Evolutionary conservation across 805 yeast species (phyloP), one percentile per base, ranked within the genome.

Genomic region (Citeromyces matritensis): DNA sequence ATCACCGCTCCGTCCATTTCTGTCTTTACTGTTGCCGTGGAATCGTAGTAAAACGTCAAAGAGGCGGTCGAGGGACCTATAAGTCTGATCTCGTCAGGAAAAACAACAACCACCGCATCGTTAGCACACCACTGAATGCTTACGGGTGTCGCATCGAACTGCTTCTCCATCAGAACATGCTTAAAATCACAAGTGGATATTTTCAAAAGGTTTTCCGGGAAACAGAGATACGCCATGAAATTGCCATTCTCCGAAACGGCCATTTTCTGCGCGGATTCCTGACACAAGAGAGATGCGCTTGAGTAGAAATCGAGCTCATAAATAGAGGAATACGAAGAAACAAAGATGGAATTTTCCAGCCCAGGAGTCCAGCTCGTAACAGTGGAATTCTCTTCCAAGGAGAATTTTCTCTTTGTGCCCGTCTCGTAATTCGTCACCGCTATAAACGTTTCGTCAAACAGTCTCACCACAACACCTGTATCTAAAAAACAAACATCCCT

Each of bases 71-170:
- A 68, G 0, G 94, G 88, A 0, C 93, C 94, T 24, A 77, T 61
- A 10, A 86, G 47, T 37, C 66, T 65, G 17, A 84, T 42, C 32
- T 78, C 84, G 40, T 78, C 88, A 3, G 64, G 56, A 37, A 53
- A 53, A 1, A 71, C 56, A 9, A 77, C 45, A 0, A 75, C 73
- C 1, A 86, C 72, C 0, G 91, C 83, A 51, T 84, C 94, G 40
- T 76, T 72, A 0, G 88, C 83, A 47, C 95, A 78, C 97, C 96
- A 91, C 35, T 62, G 63, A 12, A 81, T 53, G 36, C 65, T 63
- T 27, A 44, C 49, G 0, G 78, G 73, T 0, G 42, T 36, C 4
- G 51, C 33, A 17, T 43, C 47, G 2, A 68, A 55, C 6, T 61
- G 47, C 42, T 59, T 65, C 30, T 60, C 65, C 27, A 64, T 50